phyloP scores from a whole-genome alignment of 805 yeast genomes.

The Starmerella etchellsii region DNA sequence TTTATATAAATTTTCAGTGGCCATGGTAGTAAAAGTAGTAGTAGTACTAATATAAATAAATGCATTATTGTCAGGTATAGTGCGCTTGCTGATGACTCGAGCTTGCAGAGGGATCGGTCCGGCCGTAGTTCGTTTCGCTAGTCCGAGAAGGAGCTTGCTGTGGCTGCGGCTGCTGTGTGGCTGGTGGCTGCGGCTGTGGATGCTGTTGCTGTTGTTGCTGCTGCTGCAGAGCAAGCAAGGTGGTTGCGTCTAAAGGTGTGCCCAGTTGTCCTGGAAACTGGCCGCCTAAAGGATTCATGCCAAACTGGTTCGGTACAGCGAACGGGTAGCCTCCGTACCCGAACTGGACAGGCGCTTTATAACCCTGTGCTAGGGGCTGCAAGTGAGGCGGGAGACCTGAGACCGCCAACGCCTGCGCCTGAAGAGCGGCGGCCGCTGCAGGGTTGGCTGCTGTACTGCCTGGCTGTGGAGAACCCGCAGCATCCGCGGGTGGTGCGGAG shows the following conservation, averaged over 20 bases:
- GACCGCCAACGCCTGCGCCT: conserved; percentile 14
- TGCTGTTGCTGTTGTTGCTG: conserved; percentile 7
- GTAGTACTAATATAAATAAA: too few species aligned
- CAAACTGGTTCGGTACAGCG: conserved; percentile 5
- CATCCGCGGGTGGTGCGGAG: neutral
- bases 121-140: too few species aligned
- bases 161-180: conserved; percentile 8
- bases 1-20: too few species aligned
- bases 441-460: conserved; percentile 6
- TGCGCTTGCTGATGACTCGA: neutral
- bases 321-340: conserved; percentile 15
- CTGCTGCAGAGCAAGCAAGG: conserved; percentile 12
- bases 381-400: conserved; percentile 15
- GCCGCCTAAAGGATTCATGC: conserved; percentile 2
- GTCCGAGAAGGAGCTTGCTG: too few species aligned
- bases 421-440: conserved; percentile 6
- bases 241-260: conserved; percentile 7
- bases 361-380: conserved; percentile 14
- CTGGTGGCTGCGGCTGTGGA: too few species aligned
- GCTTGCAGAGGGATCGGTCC: too few species aligned
- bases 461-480: conserved; percentile 5
- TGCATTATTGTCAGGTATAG: too few species aligned
- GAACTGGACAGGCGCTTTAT: conserved; percentile 13
- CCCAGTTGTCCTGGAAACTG: conserved; percentile 4
- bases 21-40: too few species aligned